phyloP scores from a whole-genome alignment of 2,329 filamentous ascomycete genomes.

The Alternaria sp. region DNA sequence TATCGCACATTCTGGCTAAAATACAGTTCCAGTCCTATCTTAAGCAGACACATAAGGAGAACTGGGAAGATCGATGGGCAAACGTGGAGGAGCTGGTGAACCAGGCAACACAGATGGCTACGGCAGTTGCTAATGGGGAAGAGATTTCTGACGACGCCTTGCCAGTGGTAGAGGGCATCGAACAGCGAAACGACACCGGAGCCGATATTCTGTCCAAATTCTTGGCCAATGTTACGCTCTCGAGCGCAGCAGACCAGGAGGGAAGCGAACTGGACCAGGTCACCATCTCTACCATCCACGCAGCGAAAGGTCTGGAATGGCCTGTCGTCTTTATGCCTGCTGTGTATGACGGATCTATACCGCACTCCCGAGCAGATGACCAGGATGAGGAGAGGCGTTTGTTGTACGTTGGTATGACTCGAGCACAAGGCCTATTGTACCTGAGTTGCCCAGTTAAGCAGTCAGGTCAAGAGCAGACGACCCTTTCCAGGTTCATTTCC shows the following conservation, averaged over 20 bases:
- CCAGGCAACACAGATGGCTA: conserved; percentile 76
- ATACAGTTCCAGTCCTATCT: conserved; percentile 80
- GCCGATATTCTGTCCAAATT: conserved; percentile 79
- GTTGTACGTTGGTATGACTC: conserved; percentile 96
- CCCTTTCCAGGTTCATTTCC: conserved; percentile 77
- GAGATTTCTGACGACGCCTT: conserved; percentile 60
- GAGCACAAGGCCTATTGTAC: conserved; percentile 86
- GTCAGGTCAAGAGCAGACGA: conserved; percentile 68
- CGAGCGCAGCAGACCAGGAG: conserved; percentile 69
- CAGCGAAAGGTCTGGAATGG: conserved; percentile 96
- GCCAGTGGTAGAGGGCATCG: conserved; percentile 74
- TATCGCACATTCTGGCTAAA: conserved; percentile 68
- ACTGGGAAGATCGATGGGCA: conserved; percentile 75
- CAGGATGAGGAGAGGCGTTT: conserved; percentile 86
- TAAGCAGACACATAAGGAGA: conserved; percentile 72
- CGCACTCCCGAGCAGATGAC: conserved; percentile 86
- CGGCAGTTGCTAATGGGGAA: conserved; percentile 54
- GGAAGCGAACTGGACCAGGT: conserved; percentile 69
- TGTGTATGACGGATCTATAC: conserved; percentile 89
- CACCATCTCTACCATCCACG: conserved; percentile 95
- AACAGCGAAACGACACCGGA: conserved; percentile 65
- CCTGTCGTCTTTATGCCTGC: conserved; percentile 92
- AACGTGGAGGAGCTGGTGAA: conserved; percentile 89
- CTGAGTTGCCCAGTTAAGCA: conserved; percentile 80
- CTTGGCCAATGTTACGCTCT: conserved; percentile 88